Conservation (phyloP, 1,139 yeast species). For the Sugiyamaella neomexicana region DNA sequence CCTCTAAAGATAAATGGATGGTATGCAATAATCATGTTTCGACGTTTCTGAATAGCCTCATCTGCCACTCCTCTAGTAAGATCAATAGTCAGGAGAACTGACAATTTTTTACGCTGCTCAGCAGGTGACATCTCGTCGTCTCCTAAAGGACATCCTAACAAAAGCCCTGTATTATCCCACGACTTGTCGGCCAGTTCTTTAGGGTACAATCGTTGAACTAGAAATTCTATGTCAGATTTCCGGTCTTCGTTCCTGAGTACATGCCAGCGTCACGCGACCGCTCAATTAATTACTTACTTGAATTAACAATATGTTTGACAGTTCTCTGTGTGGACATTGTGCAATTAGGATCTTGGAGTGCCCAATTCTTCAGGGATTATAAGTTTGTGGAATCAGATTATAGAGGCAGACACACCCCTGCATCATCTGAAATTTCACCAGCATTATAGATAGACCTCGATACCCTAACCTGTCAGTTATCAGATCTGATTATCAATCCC, state of each 20-base stretch:
- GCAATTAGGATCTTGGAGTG: not conserved
- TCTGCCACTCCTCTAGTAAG: constrained; percentile 79
- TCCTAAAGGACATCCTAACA: constrained; percentile 60
- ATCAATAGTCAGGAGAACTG: constrained; percentile 76
- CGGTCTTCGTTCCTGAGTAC: too few relatives aligned
- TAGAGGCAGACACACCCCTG: not conserved
- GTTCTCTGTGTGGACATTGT: constrained; percentile 47
- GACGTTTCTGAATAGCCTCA: constrained; percentile 64
- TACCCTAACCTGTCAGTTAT: constrained; percentile 1
- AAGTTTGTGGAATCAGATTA: not conserved
- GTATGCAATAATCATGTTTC: constrained; percentile 70
- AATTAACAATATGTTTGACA: constrained; percentile 44
- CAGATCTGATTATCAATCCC: constrained; percentile 14
- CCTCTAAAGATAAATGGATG: constrained; percentile 93
- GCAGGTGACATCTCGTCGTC: constrained; percentile 22
- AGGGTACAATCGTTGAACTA: constrained; percentile 71
- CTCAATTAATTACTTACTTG: constrained; percentile 37
- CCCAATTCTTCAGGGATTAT: not conserved
- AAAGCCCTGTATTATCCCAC: constrained; percentile 93
- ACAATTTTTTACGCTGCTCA: constrained; percentile 34
- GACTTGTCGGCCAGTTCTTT: constrained; percentile 71
- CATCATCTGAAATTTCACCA: not conserved
- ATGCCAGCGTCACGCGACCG: too few relatives aligned
- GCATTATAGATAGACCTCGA: too few relatives aligned
- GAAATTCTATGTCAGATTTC: not conserved